These are phyloP conservation scores for Saccharomycopsis schoenii DNA, from an alignment of 805 yeast species.

Conservation along the genomic window DNA sequence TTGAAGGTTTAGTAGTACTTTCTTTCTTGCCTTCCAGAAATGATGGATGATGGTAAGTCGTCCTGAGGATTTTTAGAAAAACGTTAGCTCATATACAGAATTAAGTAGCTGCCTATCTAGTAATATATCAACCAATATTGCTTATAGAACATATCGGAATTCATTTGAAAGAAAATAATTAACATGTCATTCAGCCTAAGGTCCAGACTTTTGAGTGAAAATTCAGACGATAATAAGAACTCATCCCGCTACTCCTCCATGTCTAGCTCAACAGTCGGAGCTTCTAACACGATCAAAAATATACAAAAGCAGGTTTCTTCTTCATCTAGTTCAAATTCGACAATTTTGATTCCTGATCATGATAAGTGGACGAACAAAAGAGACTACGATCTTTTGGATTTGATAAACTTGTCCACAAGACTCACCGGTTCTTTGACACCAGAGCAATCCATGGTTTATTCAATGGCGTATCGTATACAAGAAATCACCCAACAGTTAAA, in stretches of 20 bases:
- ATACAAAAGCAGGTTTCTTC: background rate
- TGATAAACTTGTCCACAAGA: constrained; percentile 27
- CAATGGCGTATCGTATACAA: constrained; percentile 60
- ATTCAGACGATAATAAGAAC: background rate
- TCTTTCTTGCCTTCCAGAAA: too few species aligned
- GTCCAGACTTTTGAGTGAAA: background rate
- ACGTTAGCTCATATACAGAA: too few species aligned
- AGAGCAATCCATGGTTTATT: constrained; percentile 75
- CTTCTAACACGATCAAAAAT: background rate
- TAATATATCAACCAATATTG: too few species aligned
- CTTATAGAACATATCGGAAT: too few species aligned
- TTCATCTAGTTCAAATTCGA: background rate
- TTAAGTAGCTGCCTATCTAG: too few species aligned
- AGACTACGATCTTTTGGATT: constrained; percentile 2
- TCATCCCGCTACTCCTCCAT: background rate
- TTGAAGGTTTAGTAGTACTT: too few species aligned
- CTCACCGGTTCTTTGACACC: constrained; percentile 44
- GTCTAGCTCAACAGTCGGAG: background rate
- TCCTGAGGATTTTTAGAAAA: too few species aligned
- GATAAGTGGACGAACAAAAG: constrained; percentile 3
- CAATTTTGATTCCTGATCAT: background rate
- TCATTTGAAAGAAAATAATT: background rate
- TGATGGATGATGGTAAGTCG: too few species aligned
- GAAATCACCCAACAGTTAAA: constrained; percentile 61
- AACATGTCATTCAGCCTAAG: background rate